Conservation (phyloP, 1,284 basidiomycete species). For the Hemileia vastatrix region DNA sequence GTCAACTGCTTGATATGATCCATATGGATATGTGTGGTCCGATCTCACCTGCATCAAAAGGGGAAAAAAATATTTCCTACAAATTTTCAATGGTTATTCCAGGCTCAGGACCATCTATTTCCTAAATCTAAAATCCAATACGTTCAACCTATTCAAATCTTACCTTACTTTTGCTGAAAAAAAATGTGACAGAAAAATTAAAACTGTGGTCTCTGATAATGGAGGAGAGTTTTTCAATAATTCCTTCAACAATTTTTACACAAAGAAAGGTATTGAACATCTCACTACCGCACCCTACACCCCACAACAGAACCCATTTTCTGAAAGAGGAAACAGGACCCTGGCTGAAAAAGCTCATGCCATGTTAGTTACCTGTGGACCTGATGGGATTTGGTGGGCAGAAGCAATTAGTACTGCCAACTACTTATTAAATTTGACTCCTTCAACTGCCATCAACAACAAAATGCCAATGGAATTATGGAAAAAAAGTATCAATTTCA, state of each 20-base stretch:
- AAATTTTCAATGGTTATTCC: too few species aligned
- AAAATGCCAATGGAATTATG: background rate
- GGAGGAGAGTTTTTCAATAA: conserved; percentile 38
- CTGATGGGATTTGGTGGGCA: conserved; percentile 43
- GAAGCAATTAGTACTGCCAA: conserved; percentile 38
- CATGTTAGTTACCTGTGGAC: conserved; percentile 33
- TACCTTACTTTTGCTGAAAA: too few species aligned
- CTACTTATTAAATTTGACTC: conserved; percentile 44
- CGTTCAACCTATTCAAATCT: too few species aligned
- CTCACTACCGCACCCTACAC: conserved; percentile 45
- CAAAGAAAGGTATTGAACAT: conserved; percentile 36
- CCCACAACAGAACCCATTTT: conserved; percentile 42
- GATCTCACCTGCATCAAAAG: too few species aligned
- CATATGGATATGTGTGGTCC: too few species aligned
- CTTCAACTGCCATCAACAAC: conserved; percentile 2
- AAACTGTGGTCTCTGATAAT: too few species aligned
- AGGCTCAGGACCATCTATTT: too few species aligned
- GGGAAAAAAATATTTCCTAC: too few species aligned
- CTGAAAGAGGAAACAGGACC: conserved; percentile 38
- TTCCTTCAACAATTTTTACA: conserved; percentile 35
- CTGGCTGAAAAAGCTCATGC: conserved; percentile 33
- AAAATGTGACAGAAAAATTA: too few species aligned
- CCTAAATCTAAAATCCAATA: too few species aligned
- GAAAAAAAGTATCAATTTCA: background rate
- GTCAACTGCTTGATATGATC: too few species aligned